These are phyloP conservation scores for Trametes polyzona DNA, from an alignment of 1,284 basidiomycete species.

Conservation along the genomic window DNA sequence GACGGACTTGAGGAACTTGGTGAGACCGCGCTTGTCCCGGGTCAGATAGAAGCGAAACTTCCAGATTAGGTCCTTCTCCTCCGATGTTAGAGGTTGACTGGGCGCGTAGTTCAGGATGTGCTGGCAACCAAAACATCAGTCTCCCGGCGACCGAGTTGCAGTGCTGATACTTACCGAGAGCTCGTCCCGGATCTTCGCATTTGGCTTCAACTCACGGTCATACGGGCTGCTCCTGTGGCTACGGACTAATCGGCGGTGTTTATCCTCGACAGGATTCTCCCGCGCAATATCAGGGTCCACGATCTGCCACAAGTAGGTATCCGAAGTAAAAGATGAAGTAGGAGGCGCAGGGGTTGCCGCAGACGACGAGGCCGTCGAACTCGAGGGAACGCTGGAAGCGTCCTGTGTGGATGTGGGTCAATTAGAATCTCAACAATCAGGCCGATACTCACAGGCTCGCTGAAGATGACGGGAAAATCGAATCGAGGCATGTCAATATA, in stretches of 20 bases:
- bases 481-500: conserved; percentile 98
- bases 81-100: conserved; percentile 83
- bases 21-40: conserved; percentile 88
- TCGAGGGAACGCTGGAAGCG: conserved; percentile 41
- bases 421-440: background rate
- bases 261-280: conserved; percentile 97
- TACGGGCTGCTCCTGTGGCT: conserved; percentile 95
- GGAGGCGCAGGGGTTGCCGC: conserved; percentile 40
- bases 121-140: conserved; percentile 44
- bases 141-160: background rate
- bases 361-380: conserved; percentile 44
- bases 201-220: conserved; percentile 95
- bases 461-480: conserved; percentile 97
- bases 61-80: conserved; percentile 98
- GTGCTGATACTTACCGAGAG: conserved; percentile 66
- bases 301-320: conserved; percentile 84
- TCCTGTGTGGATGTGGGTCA: conserved; percentile 32
- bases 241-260: conserved; percentile 92
- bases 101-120: conserved; percentile 92
- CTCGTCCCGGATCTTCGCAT: conserved; percentile 93
- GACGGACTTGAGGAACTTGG: conserved; percentile 98
- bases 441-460: conserved; percentile 68
- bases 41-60: conserved; percentile 98
- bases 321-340: conserved; percentile 57
- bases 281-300: conserved; percentile 89